Base-by-base conservation (phyloP, 176 grass and related monocot genomes). In the Alloteropsis semialata region DNA sequence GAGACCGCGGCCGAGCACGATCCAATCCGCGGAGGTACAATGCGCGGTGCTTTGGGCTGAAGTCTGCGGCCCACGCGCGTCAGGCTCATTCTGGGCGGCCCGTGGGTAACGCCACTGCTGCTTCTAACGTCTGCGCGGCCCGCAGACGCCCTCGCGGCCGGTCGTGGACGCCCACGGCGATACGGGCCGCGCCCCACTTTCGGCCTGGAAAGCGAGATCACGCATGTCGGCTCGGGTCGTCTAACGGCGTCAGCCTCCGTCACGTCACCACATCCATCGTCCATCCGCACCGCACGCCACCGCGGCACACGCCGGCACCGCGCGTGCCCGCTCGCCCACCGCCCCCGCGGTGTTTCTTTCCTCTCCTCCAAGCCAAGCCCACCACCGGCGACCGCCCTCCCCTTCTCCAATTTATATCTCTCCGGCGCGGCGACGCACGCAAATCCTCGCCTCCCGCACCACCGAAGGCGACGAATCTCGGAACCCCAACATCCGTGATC, bases 301-400 rank as follows among this genome's bases (percentile, higher is more conserved):
- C 51, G 53, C 34, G 34, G 34, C 34, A 55, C 53, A n/a, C n/a
- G n/a, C n/a, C n/a, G n/a, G n/a, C n/a, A n/a, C n/a, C n/a, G n/a
- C 53, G 53, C 22, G 21, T 55, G 53, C 21, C 28, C 30, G 29
- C 1, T 42, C 27, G 25, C 8, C 50, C 74, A 8, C 41, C 76
- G 30, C 10, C 45, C 22, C 30, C 57, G 57, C 30, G 54, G 67
- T n/a, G 68, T 72, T 73, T 45, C 84, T 87, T 87, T 81, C 84
- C 77, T 65, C 84, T 75, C 59, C 84, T 66, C 46, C 84, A 81
- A 87, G 84, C 77, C 69, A 87, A 0, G 68, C 75, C n/a, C 75
- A 14, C 10, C 65, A 24, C 27, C 55, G 42, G 24, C 57, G 10
- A 10, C 61, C 22, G 11, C 24, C 58, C 24, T 6, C 30, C 32